Evolutionary conservation across 345 rosid genomes (phyloP), one percentile per base, ranked within the genome.

Genomic region (Boechera divaricarpa): DNA sequence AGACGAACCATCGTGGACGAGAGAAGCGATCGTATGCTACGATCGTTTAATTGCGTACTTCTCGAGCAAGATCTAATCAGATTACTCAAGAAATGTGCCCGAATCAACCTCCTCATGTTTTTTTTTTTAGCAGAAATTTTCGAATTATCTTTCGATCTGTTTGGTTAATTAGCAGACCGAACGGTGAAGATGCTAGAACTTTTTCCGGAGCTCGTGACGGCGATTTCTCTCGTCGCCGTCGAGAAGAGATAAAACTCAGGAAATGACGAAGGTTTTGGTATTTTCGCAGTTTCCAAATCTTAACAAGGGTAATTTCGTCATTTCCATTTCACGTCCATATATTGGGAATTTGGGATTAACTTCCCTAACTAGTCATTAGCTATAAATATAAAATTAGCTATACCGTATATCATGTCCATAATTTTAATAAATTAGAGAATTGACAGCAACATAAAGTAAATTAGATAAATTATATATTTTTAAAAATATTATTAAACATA

Each of bases 51-150:
- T 26, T 47, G 52, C 45, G 83, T 72, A 35, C 10, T 49, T 33
- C 77, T 77, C n/a, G 86, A 63, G 54, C 48, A 21, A 26, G 75
- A 69, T 51, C 82, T 76, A 73, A 86, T 49, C 65, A 80, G 35
- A 77, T 63, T 58, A 26, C 71, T 69, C 80, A 71, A 49, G 3
- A 36, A 15, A 16, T 68, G 4, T 8, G 64, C 79, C 21, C 77
- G 65, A 58, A 47, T 41, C 26, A 75, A 15, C n/a, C 57, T 56
- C 63, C 84, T 77, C 85, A 81, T 83, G n/a, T 28, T 67, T 39
- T 8, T 7, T 0, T 2, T 5, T 7, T 1, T 3, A n/a, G 44
- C 35, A 41, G 26, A 26, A 15, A n/a, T 29, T 12, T 1, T 29
- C 45, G 16, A 47, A 2, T 10, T 18, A 13, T 18, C 5, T 13